Evolutionary conservation across 2,329 filamentous ascomycete genomes (phyloP).

Genomic region (Claviceps arundinis): DNA sequence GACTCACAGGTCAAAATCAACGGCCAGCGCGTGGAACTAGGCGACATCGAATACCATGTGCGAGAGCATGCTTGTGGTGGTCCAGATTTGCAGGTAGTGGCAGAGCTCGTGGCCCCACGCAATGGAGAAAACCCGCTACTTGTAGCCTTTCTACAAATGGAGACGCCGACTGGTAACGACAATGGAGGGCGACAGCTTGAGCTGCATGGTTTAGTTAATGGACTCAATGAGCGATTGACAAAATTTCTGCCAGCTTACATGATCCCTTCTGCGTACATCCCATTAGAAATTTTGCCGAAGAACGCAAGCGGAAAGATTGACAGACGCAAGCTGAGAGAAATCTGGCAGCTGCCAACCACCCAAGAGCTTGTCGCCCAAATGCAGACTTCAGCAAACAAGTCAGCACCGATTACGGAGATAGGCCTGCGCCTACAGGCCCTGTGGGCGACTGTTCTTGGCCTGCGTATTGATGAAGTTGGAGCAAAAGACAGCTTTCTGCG

Average conservation of each 20-base stretch:
- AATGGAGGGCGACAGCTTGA: background rate
- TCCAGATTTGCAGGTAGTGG: background rate
- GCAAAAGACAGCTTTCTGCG: conserved; percentile 32
- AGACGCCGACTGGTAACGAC: background rate
- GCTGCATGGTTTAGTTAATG: background rate
- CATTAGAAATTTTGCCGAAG: background rate
- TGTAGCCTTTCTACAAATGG: conserved; percentile 2
- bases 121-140: conserved; percentile 1
- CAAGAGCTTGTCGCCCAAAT: background rate
- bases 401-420: background rate
- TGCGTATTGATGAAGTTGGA: conserved; percentile 15
- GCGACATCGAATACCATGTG: conserved; percentile 14
- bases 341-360: background rate
- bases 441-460: conserved; percentile 7
- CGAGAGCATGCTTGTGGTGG: background rate
- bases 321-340: background rate
- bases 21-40: conserved; percentile 42
- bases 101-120: background rate
- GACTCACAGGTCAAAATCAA: conserved; percentile 47
- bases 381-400: background rate
- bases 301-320: conserved; percentile 1
- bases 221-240: background rate
- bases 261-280: conserved; percentile 2
- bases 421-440: background rate
- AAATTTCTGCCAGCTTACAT: conserved; percentile 1